A percentile compares a stretch with the other conserved stretches of the same genome.
Evolutionary conservation across 2,329 filamentous ascomycete genomes (phyloP).

Genomic region (Penicillium psychrosexuale): DNA sequence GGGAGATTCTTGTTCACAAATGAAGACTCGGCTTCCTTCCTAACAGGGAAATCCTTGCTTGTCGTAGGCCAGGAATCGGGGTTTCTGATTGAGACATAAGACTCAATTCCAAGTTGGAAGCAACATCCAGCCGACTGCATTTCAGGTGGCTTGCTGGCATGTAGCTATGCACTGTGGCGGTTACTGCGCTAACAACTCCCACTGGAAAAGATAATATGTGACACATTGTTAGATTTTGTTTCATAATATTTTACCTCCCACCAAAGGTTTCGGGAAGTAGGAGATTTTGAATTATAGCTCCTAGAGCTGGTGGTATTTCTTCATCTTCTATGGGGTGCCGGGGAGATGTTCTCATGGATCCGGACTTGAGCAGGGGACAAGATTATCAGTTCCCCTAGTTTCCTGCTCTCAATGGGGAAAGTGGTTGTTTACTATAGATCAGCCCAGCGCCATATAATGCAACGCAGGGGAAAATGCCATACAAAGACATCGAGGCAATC

Average conservation of each 20-base stretch:
- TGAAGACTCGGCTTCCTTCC: neutral
- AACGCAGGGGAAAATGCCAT: neutral
- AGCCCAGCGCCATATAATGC: no score
- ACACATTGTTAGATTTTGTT: slow-evolving; percentile 1
- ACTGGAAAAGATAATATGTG: neutral
- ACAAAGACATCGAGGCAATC: neutral
- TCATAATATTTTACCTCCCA: slow-evolving; percentile 9
- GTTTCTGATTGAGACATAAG: neutral
- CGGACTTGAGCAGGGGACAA: neutral
- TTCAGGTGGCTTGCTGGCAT: slow-evolving; percentile 11
- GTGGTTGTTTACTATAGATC: neutral
- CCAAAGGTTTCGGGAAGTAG: slow-evolving; percentile 11
- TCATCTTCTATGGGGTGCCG: neutral
- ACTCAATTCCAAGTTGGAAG: neutral
- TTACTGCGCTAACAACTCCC: slow-evolving; percentile 9
- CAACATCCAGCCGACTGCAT: neutral
- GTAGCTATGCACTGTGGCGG: slow-evolving; percentile 14
- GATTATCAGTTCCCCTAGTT: neutral
- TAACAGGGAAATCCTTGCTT: neutral
- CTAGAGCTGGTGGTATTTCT: neutral
- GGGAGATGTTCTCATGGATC: neutral
- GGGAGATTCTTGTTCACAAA: neutral
- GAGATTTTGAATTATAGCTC: neutral
- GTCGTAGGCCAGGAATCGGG: neutral
- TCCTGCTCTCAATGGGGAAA: neutral